Percentiles rank a stretch among this genome's conserved stretches.
These are phyloP conservation scores for Annulohypoxylon bovei DNA, from an alignment of 495 filamentous ascomycete species.

Conservation along the genomic window DNA sequence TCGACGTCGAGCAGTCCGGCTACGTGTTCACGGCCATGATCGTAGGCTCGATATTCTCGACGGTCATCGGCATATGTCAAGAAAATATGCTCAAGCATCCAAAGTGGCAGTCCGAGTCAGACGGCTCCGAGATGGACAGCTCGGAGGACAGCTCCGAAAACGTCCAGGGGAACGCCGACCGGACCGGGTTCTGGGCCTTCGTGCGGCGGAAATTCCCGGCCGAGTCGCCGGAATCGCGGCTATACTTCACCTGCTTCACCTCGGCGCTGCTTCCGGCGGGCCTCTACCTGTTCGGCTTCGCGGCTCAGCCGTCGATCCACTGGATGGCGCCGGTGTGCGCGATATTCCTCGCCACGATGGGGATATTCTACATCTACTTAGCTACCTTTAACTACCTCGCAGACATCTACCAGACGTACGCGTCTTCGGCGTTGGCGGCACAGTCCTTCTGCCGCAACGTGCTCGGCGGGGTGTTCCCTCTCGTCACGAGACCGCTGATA, in stretches of 20 bases:
- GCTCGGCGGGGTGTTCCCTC: conserved; percentile 82
- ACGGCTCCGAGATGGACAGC: conserved; percentile 51
- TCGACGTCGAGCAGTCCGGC: conserved; percentile 72
- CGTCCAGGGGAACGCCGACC: conserved; percentile 2
- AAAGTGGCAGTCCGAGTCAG: conserved; percentile 49
- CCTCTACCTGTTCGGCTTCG: conserved; percentile 79
- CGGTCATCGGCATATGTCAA: conserved; percentile 79
- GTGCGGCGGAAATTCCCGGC: conserved; percentile 53
- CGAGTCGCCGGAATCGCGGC: conserved; percentile 75
- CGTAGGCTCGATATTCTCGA: conserved; percentile 73
- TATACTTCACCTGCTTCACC: conserved; percentile 85
- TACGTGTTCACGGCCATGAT: conserved; percentile 80
- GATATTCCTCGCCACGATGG: conserved; percentile 80
- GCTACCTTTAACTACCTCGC: conserved; percentile 94
- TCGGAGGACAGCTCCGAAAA: conserved; percentile 6
- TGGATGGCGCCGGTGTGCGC: conserved; percentile 83
- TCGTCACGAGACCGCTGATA: conserved; percentile 79
- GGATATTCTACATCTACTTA: conserved; percentile 88
- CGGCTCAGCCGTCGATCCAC: conserved; percentile 69
- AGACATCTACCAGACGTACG: conserved; percentile 87
- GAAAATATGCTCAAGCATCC: conserved; percentile 59
- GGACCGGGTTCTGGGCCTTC: conserved; percentile 48
- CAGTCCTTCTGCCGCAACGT: conserved; percentile 88
- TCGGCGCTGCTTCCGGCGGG: conserved; percentile 73
- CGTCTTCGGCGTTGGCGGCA: conserved; percentile 86